These are phyloP conservation scores for Ogataea polymorpha DNA, from an alignment of 805 yeast genomes.

Conservation along the genomic window DNA sequence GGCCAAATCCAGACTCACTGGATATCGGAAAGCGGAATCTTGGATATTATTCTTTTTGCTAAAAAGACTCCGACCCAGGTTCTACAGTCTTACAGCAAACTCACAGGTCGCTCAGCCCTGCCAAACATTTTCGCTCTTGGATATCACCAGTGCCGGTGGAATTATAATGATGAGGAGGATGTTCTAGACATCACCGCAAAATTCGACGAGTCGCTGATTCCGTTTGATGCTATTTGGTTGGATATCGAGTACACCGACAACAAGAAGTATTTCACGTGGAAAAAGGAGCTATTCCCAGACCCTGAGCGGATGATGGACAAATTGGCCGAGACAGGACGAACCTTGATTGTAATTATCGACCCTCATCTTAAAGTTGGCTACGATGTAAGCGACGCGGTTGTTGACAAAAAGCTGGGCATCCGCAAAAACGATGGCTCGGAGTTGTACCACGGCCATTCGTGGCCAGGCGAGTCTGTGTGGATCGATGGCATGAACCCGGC, in stretches of 20 bases:
- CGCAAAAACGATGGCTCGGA: constrained; percentile 43
- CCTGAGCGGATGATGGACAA: constrained; percentile 65
- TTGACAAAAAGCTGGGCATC: constrained; percentile 41
- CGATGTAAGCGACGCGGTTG: constrained; percentile 54
- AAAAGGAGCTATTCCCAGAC: constrained; percentile 65
- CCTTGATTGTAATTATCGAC: constrained; percentile 81
- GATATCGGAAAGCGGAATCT: constrained; percentile 87
- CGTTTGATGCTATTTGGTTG: constrained; percentile 91
- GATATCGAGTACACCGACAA: constrained; percentile 89
- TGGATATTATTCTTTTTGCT: constrained; percentile 74
- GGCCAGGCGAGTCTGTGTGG: constrained; percentile 98
- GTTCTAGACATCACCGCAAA: constrained; percentile 65
- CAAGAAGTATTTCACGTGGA: constrained; percentile 92
- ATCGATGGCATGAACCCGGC: constrained; percentile 75
- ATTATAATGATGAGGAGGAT: constrained; percentile 85
- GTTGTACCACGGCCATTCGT: constrained; percentile 78
- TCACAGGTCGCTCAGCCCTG: constrained; percentile 71
- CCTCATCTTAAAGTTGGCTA: constrained; percentile 84
- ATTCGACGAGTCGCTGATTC: constrained; percentile 73
- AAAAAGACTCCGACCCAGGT: constrained; percentile 52
- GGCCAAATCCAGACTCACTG: constrained; percentile 60
- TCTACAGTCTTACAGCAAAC: constrained; percentile 54
- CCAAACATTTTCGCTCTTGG: constrained; percentile 83
- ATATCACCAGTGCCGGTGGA: constrained; percentile 97
- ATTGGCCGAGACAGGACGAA: constrained; percentile 71